Conservation (phyloP, 2,329 filamentous ascomycete species). For the Byssoonygena ceratinophila region DNA sequence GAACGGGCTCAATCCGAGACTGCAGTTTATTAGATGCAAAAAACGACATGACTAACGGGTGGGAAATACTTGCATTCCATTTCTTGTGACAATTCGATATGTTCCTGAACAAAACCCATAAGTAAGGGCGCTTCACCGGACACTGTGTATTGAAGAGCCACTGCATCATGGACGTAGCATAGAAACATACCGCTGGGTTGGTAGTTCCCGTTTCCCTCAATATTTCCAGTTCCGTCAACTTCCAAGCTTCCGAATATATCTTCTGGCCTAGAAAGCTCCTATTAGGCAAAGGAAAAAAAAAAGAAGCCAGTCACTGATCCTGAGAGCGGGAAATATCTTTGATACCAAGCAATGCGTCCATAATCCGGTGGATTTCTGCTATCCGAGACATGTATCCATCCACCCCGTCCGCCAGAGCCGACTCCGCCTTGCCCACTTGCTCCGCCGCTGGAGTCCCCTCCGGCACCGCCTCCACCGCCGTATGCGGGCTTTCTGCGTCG, state of each 20-base stretch:
- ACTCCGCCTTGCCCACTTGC: constrained; percentile 50
- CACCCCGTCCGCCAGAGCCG: constrained; percentile 48
- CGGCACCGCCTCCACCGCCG: constrained; percentile 31
- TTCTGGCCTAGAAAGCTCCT: constrained; percentile 39
- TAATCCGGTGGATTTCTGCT: constrained; percentile 50
- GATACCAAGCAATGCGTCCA: constrained; percentile 50
- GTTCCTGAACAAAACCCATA: constrained; percentile 32
- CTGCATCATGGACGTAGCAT: not conserved
- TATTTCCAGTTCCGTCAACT: constrained; percentile 48
- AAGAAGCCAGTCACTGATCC: too few relatives aligned
- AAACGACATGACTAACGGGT: too few relatives aligned
- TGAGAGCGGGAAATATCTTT: too few relatives aligned
- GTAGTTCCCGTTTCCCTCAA: constrained; percentile 48
- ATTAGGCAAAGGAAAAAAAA: not conserved
- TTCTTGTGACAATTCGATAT: constrained; percentile 50
- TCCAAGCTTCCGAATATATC: constrained; percentile 57
- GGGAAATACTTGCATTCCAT: constrained; percentile 44
- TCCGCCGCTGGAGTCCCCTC: constrained; percentile 36
- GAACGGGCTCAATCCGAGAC: constrained; percentile 40
- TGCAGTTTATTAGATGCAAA: constrained; percentile 16
- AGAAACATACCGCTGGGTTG: constrained; percentile 43
- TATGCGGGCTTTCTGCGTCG: constrained; percentile 21
- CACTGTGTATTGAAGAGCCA: too few relatives aligned
- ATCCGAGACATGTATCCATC: constrained; percentile 55
- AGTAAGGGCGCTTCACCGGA: not conserved